A percentile compares a stretch with the other conserved stretches of the same genome.
These are phyloP conservation scores for Lodderomyces theae DNA, from an alignment of 1,139 yeast genomes.

Conservation along the genomic window DNA sequence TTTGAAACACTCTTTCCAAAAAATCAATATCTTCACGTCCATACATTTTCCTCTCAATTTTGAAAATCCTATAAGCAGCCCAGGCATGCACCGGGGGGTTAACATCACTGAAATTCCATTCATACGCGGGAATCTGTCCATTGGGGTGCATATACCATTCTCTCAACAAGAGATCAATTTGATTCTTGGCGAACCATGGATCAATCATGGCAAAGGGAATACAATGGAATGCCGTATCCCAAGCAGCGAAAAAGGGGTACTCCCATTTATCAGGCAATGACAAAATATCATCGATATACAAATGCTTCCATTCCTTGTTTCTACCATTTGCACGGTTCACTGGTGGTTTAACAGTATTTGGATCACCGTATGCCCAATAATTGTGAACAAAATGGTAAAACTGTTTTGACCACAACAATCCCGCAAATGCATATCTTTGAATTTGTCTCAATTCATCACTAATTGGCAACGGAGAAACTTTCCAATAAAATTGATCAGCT, in stretches of 20 bases:
- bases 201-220: constrained; percentile 93
- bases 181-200: constrained; percentile 90
- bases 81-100: constrained; percentile 98
- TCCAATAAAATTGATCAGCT: constrained; percentile 94
- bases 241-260: constrained; percentile 94
- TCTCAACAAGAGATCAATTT: constrained; percentile 80
- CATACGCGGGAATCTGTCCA: constrained; percentile 98
- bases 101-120: constrained; percentile 95
- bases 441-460: constrained; percentile 79
- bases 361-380: constrained; percentile 90
- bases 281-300: constrained; percentile 84
- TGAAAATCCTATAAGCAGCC: constrained; percentile 90
- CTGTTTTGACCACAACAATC: constrained; percentile 92
- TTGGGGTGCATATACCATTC: constrained; percentile 99
- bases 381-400: constrained; percentile 85
- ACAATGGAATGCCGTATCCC: constrained; percentile 98
- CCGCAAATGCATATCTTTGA: constrained; percentile 94
- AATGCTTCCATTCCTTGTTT: constrained; percentile 85
- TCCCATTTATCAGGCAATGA: constrained; percentile 97
- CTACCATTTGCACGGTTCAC: constrained; percentile 79
- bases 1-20: constrained; percentile 89
- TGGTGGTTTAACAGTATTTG: constrained; percentile 72
- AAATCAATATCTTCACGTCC: constrained; percentile 81
- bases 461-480: constrained; percentile 81
- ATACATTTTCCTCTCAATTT: constrained; percentile 84